Percentiles rank a stretch among this genome's conserved stretches.
phyloP scores from a whole-genome alignment of 805 yeast species.

The Blastobotrys chiropterorum region DNA sequence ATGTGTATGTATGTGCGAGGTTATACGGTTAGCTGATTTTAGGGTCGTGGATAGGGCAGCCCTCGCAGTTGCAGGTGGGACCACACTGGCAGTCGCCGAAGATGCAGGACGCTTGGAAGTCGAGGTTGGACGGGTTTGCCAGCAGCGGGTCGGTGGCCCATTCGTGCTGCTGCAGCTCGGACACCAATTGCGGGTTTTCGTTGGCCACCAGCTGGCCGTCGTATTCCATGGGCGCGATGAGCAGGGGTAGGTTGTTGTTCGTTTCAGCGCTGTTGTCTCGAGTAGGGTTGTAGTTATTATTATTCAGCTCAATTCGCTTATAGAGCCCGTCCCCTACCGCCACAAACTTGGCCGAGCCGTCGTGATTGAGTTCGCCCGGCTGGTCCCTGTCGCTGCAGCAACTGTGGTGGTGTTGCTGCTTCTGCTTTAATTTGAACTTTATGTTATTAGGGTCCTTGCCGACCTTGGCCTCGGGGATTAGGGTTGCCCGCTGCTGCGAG shows the following conservation, averaged over 20 bases:
- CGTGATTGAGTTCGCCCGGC: too few species aligned
- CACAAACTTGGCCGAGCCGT: too few species aligned
- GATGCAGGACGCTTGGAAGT: constrained; percentile 32
- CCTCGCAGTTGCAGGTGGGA: constrained; percentile 31
- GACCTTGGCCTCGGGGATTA: constrained; percentile 19
- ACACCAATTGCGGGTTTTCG: too few species aligned
- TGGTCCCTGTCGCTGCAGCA: too few species aligned
- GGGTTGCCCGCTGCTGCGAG: constrained; percentile 55
- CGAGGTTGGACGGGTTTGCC: constrained; percentile 22
- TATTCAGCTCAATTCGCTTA: not conserved
- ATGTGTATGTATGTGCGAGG: too few species aligned
- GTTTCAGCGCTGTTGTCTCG: not conserved
- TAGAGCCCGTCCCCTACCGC: too few species aligned
- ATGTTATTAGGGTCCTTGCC: too few species aligned
- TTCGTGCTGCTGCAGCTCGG: constrained; percentile 13
- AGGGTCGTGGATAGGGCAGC: constrained; percentile 29
- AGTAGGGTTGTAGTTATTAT: not conserved
- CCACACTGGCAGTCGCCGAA: constrained; percentile 35
- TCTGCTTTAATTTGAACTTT: too few species aligned
- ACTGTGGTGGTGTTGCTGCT: too few species aligned
- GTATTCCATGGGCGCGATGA: constrained; percentile 32
- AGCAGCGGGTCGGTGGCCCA: constrained; percentile 15
- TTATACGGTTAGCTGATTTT: too few species aligned
- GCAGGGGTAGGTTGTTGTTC: constrained; percentile 17
- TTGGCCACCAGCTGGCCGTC: too few species aligned